Conservation (phyloP, 2,329 filamentous ascomycete species). For the Lachnellula hyalina region DNA sequence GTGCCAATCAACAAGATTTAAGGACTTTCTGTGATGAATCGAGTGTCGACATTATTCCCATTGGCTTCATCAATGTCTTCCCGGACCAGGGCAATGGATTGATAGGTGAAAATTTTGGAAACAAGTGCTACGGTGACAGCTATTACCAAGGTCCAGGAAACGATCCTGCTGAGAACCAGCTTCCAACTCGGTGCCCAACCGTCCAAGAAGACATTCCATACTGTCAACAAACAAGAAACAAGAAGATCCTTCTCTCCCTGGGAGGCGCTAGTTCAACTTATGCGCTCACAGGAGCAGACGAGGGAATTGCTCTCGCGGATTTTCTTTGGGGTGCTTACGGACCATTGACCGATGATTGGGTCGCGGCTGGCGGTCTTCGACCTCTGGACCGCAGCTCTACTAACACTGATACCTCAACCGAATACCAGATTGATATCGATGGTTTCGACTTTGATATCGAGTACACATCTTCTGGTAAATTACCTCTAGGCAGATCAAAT, state of each 20-base stretch:
- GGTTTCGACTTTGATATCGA: constrained; percentile 34
- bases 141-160: constrained; percentile 24
- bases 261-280: constrained; percentile 32
- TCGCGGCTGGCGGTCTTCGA: constrained; percentile 26
- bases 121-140: constrained; percentile 34
- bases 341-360: constrained; percentile 32
- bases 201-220: constrained; percentile 35
- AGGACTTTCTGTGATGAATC: constrained; percentile 36
- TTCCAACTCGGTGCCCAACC: constrained; percentile 32
- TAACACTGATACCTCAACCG: constrained; percentile 9
- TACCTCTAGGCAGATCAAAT: neutral
- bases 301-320: constrained; percentile 34
- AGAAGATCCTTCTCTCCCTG: constrained; percentile 39
- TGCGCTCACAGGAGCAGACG: constrained; percentile 33
- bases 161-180: constrained; percentile 29
- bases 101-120: constrained; percentile 38
- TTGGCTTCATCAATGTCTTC: constrained; percentile 40
- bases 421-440: constrained; percentile 26
- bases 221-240: constrained; percentile 37
- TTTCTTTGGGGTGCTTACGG: constrained; percentile 40
- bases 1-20: constrained; percentile 34
- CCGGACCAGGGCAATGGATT: constrained; percentile 39
- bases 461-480: constrained; percentile 14
- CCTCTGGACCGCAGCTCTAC: constrained; percentile 23
- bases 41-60: constrained; percentile 38